Base-by-base conservation (phyloP, 2,329 filamentous ascomycete species). In the Fusarium nygamai region DNA sequence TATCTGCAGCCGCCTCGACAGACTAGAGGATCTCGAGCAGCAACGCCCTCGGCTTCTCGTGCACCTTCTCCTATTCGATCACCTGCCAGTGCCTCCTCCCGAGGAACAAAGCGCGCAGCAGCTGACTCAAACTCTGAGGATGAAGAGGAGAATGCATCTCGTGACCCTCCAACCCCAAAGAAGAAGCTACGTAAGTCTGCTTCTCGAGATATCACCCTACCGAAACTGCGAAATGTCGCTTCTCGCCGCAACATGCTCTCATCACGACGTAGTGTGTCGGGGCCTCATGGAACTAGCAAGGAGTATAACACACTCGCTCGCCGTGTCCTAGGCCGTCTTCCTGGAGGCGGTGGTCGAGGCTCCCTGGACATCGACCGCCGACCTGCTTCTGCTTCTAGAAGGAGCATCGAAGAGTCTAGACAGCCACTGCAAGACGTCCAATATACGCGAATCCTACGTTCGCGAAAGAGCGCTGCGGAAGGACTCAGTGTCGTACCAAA, bases 181-280 rank as follows among this genome's bases (percentile, higher is more conserved):
- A 89, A 89, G 83, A 89, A 88, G 79, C 81, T 90, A 56, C 86
- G 89, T 63, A 87, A 88, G 81, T 86, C 84, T 13, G 81, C 85
- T 63, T 84, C 85, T n/a, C 81, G 84, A 17, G 81, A 86, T 69
- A 83, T 88, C 69, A 72, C 82, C 61, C 63, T 80, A 19, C 79
- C 82, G 38, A 80, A 80, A 39, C 71, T 85, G 34, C 80, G 82
- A 44, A 78, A 71, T 67, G 76, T 72, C 36, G 73, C 75, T 34
- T 79, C 80, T 70, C 72, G 78, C 65, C 70, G 73, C 48, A 61
- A 59, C 50, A 75, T 78, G 24, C 67, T 69, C 43, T 72, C 66
- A 44, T 71, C 76, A 31, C 78, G 79, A 38, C 79, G 80, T 38
- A 81, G 80, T 67, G 70, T 80, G 19, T 78, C 81, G 36, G 71